Percentiles rank a stretch among this genome's conserved stretches.
These are phyloP conservation scores for Eimeria praecox DNA, from an alignment of 169 alveolate genomes.

Conservation along the genomic window DNA sequence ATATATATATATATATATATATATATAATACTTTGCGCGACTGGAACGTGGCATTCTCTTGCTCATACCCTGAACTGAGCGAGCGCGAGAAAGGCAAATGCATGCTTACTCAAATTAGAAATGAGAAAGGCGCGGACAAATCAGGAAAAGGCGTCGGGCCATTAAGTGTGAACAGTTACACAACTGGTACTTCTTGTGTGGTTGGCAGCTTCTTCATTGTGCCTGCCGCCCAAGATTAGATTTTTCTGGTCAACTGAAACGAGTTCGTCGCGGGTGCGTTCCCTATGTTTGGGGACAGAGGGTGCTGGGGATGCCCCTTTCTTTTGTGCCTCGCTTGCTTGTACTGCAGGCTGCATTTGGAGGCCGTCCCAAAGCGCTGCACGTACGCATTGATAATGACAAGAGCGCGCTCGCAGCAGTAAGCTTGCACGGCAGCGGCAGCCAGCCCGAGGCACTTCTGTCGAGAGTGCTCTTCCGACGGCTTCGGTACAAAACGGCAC, in stretches of 20 bases:
- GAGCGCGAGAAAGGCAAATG: background rate
- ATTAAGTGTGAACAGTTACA: background rate
- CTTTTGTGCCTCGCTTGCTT: background rate
- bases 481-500: background rate
- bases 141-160: background rate
- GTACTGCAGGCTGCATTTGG: background rate
- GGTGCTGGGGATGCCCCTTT: background rate
- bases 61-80: background rate
- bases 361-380: background rate
- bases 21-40: too few species aligned
- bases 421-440: background rate
- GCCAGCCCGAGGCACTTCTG: background rate
- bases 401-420: background rate
- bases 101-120: background rate
- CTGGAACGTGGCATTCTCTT: too few species aligned
- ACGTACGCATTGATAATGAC: background rate
- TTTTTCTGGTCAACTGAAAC: background rate
- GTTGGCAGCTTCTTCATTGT: background rate
- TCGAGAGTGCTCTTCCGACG: background rate
- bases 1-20: too few species aligned
- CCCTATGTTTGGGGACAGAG: background rate
- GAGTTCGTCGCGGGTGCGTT: background rate
- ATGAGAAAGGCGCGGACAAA: background rate
- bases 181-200: background rate
- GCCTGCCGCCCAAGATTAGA: background rate